Conservation (phyloP, 129 eudicot species). For the Artemisia argyi region DNA sequence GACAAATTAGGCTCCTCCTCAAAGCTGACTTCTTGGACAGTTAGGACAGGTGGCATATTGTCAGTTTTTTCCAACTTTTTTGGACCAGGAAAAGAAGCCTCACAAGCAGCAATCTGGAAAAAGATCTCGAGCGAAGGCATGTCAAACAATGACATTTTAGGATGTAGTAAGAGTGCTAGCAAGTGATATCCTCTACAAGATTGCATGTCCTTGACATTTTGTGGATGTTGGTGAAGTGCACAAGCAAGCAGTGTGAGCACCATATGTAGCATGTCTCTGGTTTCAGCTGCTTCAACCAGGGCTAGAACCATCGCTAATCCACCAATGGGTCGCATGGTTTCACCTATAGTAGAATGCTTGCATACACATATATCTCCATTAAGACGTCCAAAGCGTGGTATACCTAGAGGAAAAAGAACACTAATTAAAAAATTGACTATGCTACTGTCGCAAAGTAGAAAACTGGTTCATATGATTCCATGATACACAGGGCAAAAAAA, state of each 20-base stretch:
- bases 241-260: conserved; percentile 78
- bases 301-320: conserved; percentile 93
- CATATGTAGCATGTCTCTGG: conserved; percentile 96
- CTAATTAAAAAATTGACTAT: conserved; percentile 21
- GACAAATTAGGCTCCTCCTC: conserved; percentile 83
- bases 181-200: conserved; percentile 86
- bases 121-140: conserved; percentile 93
- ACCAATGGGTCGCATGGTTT: conserved; percentile 80
- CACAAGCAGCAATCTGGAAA: conserved; percentile 97
- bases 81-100: conserved; percentile 91
- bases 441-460: neutral
- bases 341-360: conserved; percentile 90
- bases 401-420: conserved; percentile 50
- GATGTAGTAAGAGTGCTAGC: conserved; percentile 77
- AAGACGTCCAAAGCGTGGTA: conserved; percentile 97
- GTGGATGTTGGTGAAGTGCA: conserved; percentile 93
- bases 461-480: neutral
- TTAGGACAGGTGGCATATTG: conserved; percentile 45
- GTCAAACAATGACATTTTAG: conserved; percentile 85
- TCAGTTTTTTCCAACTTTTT: conserved; percentile 49
- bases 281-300: conserved; percentile 96
- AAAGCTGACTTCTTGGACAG: conserved; percentile 45
- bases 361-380: conserved; percentile 86
- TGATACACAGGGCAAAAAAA: neutral
- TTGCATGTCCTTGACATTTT: conserved; percentile 84